phyloP scores from a whole-genome alignment of 352 stramenopile genomes.

The Pythium phragmitis region DNA sequence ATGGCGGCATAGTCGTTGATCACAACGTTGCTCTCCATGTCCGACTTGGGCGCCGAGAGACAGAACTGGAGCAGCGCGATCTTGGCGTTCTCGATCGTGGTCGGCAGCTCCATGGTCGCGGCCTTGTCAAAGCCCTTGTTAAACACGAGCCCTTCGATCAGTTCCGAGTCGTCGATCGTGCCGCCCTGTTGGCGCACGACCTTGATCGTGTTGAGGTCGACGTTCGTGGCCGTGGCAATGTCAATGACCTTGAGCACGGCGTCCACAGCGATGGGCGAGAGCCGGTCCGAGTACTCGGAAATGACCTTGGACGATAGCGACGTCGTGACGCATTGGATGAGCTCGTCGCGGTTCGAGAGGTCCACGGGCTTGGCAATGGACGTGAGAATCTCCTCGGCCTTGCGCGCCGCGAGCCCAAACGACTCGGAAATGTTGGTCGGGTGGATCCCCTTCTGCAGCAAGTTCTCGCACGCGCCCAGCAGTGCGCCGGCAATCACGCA shows the following conservation, averaged over 20 bases:
- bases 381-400: conserved; percentile 89
- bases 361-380: conserved; percentile 92
- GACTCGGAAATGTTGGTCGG: conserved; percentile 97
- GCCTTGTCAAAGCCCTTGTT: conserved; percentile 93
- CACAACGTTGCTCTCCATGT: conserved; percentile 99
- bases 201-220: conserved; percentile 97
- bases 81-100: conserved; percentile 97
- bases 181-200: conserved; percentile 98
- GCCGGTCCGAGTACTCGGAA: conserved; percentile 95
- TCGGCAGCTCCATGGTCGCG: conserved; percentile 43
- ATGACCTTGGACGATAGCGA: conserved; percentile 98
- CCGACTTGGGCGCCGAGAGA: conserved; percentile 98
- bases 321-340: conserved; percentile 98
- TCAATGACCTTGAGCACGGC: conserved; percentile 97
- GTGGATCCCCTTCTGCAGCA: conserved; percentile 97
- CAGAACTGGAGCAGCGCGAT: conserved; percentile 99
- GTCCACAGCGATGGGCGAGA: conserved; percentile 99
- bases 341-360: conserved; percentile 91
- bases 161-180: conserved; percentile 99
- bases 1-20: conserved; percentile 99
- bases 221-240: conserved; percentile 90
- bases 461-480: conserved; percentile 92
- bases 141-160: conserved; percentile 98
- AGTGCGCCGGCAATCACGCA: conserved; percentile 98
- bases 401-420: conserved; percentile 92